Base-by-base conservation (phyloP, 83 land plant species). In the Picea engelmannii region DNA sequence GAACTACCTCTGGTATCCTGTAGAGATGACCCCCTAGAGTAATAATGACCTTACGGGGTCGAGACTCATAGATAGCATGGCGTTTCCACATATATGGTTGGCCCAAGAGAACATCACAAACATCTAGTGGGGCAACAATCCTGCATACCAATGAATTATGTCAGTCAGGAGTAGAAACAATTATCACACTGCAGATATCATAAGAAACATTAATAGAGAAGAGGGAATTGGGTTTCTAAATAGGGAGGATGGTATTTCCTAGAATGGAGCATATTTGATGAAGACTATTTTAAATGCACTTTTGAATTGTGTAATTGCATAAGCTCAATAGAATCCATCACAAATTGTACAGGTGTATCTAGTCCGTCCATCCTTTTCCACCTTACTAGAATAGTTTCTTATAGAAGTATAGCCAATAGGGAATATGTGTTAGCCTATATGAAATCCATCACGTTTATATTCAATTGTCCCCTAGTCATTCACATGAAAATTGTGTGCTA, bases 361-460 rank as follows among this genome's bases (percentile, higher is more conserved):
- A 35, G 84, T 85, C 68, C 77, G 76, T 78, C 52, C 85, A 55
- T 82, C 83, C 35, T 44, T 71, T 65, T 78, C 78, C 40, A 82
- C 80, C 85, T 78, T 85, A 79, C 84, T 85, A 0, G 85, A 66
- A 85, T 85, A 80, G 61, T 82, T 84, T 24, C 87, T 79, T 2
- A 82, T 44, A 78, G 87, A 77, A 12, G 76, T 78, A 73, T 66
- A 85, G 15, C 81, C 84, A 40, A 85, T 66, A 44, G 87, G 84
- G 67, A 82, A 85, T 11, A 85, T 81, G 58, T 85, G 84, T 44
- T 78, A 77, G n/a, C 82, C 81, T 40, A 84, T 81, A 81, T 82
- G 84, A 78, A 82, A 85, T 16, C 84, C 81, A 61, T 81, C 67
- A 44, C 84, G 64, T 49, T 85, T 80, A 73, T 79, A 84, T 67